phyloP scores from a whole-genome alignment of 257 asterid genomes.

The Solanum arcanum region DNA sequence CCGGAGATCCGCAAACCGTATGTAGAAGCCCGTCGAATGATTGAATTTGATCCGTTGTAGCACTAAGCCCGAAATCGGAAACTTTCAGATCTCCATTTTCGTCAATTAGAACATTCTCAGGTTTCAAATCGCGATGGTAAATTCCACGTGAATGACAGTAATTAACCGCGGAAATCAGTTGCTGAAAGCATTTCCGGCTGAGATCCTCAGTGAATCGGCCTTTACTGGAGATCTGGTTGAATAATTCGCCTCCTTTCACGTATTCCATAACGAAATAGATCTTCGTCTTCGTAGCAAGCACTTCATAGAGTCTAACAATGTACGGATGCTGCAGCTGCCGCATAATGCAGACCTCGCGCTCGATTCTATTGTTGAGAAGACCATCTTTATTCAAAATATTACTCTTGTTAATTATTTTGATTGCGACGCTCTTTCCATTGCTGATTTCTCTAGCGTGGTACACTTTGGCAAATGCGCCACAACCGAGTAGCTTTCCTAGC shows the following conservation, averaged over 20 bases:
- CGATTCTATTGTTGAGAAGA: slow-evolving; percentile 26
- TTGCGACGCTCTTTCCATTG: slow-evolving; percentile 67
- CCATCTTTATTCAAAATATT: slow-evolving; percentile 19
- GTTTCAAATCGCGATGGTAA: slow-evolving; percentile 82
- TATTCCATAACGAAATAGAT: slow-evolving; percentile 68
- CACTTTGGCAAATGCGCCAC: slow-evolving; percentile 93
- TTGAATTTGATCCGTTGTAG: slow-evolving; percentile 43
- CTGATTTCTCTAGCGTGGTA: slow-evolving; percentile 65
- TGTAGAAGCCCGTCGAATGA: slow-evolving; percentile 54
- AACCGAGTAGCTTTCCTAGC: slow-evolving; percentile 74
- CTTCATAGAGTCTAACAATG: slow-evolving; percentile 58
- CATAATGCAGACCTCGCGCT: slow-evolving; percentile 70
- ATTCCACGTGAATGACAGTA: slow-evolving; percentile 78
- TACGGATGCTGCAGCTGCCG: slow-evolving; percentile 51
- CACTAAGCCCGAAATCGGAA: slow-evolving; percentile 87
- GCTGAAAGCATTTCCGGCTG: slow-evolving; percentile 63
- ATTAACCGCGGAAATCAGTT: slow-evolving; percentile 61
- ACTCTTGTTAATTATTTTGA: slow-evolving; percentile 59
- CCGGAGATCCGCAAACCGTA: slow-evolving; percentile 95
- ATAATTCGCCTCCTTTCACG: slow-evolving; percentile 81
- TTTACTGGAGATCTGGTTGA: slow-evolving; percentile 41
- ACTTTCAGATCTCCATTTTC: slow-evolving; percentile 72
- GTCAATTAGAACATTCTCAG: slow-evolving; percentile 71
- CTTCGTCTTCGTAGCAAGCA: slow-evolving; percentile 64
- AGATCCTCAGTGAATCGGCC: slow-evolving; percentile 65